Evolutionary conservation across 2,329 filamentous ascomycete species (phyloP), one percentile per base, ranked within the genome.

Genomic region (Biscogniauxia mediterranea): DNA sequence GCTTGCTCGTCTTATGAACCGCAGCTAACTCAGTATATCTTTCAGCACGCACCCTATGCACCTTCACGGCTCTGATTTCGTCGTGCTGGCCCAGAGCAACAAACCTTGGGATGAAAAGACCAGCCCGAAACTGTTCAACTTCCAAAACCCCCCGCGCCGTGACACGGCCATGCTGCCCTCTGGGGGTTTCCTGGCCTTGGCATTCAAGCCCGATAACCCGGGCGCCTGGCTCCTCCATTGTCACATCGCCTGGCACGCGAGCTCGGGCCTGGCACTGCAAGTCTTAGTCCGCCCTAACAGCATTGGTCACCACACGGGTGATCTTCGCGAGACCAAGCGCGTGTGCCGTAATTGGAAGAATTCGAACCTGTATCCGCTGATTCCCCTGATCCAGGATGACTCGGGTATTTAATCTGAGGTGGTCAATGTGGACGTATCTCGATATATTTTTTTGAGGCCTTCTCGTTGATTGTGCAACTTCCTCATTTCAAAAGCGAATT

Each of bases 31-130:
- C 23, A 23, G 5, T 46, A 1, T 52, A 32, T 13, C 23, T 52
- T 8, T 19, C 46, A 69, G 62, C 25, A 68, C 77, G 8, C 80
- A 81, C 63, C 79, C 79, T 0, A 79, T 81, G 68, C 81, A 84
- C 70, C 72, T 84, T 9, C 81, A 83, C 69, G 81, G 81, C 8
- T 80, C 82, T 64, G 77, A 82, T 56, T 83, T 83, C 70, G 78
- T 75, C 61, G 70, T 83, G 13, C 66, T 83, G 5, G 71, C 73
- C 15, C 63, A 76, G 71, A 68, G 68, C 51, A 50, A 19, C 7
- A 51, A 49, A 1, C 38, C 60, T 5, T 64, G 61, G 46, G 20
- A 61, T 11, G 51, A 52, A 15, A 26, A 32, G 3, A 58, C 59
- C 3, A 64, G 61, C 28, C 50, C 60, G 8, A 32, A 2, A 9